Evolutionary conservation across 2,329 filamentous ascomycete genomes (phyloP).

Genomic region (Pyrenophora teres): DNA sequence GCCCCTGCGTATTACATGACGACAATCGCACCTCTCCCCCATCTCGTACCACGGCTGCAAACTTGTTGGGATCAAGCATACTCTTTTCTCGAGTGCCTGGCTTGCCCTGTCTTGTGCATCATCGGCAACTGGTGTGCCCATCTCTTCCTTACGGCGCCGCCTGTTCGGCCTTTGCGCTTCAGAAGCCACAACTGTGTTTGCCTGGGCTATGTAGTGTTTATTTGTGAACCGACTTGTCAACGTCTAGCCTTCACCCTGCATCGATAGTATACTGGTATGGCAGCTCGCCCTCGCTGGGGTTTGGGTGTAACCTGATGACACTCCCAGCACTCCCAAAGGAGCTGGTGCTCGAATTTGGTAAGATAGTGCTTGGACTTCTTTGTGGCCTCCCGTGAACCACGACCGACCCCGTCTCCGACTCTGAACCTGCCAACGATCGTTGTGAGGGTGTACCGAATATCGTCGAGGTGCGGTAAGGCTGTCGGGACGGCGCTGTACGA

Average conservation of each 20-base stretch:
- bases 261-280: slow-evolving; percentile 39
- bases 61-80: too few relatives aligned
- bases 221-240: too few relatives aligned
- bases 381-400: slow-evolving; percentile 19
- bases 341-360: slow-evolving; percentile 39
- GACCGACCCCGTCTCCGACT: slow-evolving; percentile 36
- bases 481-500: slow-evolving; percentile 38
- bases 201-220: neutral
- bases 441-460: slow-evolving; percentile 31
- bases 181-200: neutral
- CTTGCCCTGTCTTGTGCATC: too few relatives aligned
- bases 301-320: slow-evolving; percentile 34
- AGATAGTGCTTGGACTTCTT: slow-evolving; percentile 37
- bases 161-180: neutral
- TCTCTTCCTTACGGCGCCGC: too few relatives aligned
- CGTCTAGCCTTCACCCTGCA: slow-evolving; percentile 11
- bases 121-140: too few relatives aligned
- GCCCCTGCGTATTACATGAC: too few relatives aligned
- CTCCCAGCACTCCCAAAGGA: slow-evolving; percentile 31
- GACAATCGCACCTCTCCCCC: too few relatives aligned
- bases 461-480: slow-evolving; percentile 26
- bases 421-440: slow-evolving; percentile 23
- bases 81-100: too few relatives aligned
- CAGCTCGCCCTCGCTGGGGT: slow-evolving; percentile 35
- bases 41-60: too few relatives aligned